Base-by-base conservation (phyloP, 2,329 filamentous ascomycete genomes). In the Pseudogymnoascus sp. region DNA sequence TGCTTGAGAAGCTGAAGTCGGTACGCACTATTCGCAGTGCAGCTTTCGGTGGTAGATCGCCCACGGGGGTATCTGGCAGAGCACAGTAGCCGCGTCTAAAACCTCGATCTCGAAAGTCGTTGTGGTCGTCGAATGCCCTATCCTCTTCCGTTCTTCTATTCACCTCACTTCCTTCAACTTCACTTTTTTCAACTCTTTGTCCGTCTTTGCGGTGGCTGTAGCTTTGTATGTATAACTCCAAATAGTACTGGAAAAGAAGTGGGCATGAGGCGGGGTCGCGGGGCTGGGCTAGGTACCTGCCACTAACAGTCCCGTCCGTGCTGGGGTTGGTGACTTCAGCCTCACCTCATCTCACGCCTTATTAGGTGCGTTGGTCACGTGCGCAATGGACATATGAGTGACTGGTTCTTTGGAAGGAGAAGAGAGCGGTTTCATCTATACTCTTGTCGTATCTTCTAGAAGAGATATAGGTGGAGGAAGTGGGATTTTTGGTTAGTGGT, bases 331-430 rank as follows among this genome's bases (percentile, higher is more conserved):
- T 57, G 47, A 34, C 12, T 57, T 57, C 51, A 57, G 51, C 51
- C 51, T 57, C 51, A 57, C 51, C 51, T 57, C 51, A 57, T 18
- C 51, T 57, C 29, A 57, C 51, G 51, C n/a, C 51, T 34, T 57
- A 57, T 34, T 57, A 12, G 51, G 51, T 57, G 51, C n/a, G 26
- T 12, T 57, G 29, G 16, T 57, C 51, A 57, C 51, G 51, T 57
- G 51, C 2, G 10, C 26, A 18, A 1, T n/a, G 2, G 10, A 12
- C 8, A 11, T 57, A 11, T 31, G 6, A 29, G 45, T 11, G 47
- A n/a, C 7, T 54, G 16, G 3, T 31, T 54, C 26, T 54, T 29
- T 18, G 4, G 26, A 31, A 57, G 2, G 16, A 16, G 47, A 34
- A 18, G n/a, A 18, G 26, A 45, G 11, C 10, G 18, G 14, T 5